These are phyloP conservation scores for Fusarium albidum DNA, from an alignment of 2,329 filamentous ascomycete species.

Conservation along the genomic window DNA sequence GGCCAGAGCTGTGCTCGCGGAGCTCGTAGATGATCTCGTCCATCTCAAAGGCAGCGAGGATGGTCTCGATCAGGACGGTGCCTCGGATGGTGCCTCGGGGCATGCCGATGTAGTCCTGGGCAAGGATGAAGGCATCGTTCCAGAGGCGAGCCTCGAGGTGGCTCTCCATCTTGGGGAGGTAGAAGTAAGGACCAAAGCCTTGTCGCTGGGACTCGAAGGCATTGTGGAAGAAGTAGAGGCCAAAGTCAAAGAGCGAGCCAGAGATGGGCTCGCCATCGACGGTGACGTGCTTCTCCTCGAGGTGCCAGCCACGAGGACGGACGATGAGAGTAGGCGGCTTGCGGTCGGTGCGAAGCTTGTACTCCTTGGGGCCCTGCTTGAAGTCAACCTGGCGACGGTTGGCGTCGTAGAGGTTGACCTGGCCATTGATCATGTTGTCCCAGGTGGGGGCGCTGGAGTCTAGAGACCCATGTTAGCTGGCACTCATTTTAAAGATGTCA, in stretches of 20 bases:
- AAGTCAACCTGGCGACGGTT: slow-evolving; percentile 95
- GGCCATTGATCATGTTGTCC: slow-evolving; percentile 99
- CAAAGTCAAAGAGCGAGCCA: slow-evolving; percentile 93
- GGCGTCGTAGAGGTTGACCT: slow-evolving; percentile 97
- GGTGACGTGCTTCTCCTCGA: slow-evolving; percentile 98
- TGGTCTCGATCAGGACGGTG: slow-evolving; percentile 97
- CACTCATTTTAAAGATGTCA: too few species aligned
- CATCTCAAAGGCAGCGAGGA: slow-evolving; percentile 98
- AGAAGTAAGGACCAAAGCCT: slow-evolving; percentile 94
- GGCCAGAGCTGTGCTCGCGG: slow-evolving; percentile 91
- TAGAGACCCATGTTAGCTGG: slow-evolving; percentile 49
- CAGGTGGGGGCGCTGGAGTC: slow-evolving; percentile 96
- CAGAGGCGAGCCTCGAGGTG: slow-evolving; percentile 96
- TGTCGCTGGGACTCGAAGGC: slow-evolving; percentile 85
- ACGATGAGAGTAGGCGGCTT: slow-evolving; percentile 89
- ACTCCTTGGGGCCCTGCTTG: slow-evolving; percentile 93
- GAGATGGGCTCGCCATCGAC: slow-evolving; percentile 96
- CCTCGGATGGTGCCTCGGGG: slow-evolving; percentile 90
- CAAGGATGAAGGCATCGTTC: slow-evolving; percentile 98
- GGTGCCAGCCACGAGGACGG: slow-evolving; percentile 94
- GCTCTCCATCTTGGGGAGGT: slow-evolving; percentile 97
- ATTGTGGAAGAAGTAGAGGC: slow-evolving; percentile 99
- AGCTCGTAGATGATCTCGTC: slow-evolving; percentile 99
- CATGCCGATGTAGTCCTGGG: slow-evolving; percentile 92
- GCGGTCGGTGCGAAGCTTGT: slow-evolving; percentile 94